Conservation (phyloP, 768 basidiomycete genomes). For the Phaeotremella fagi region DNA sequence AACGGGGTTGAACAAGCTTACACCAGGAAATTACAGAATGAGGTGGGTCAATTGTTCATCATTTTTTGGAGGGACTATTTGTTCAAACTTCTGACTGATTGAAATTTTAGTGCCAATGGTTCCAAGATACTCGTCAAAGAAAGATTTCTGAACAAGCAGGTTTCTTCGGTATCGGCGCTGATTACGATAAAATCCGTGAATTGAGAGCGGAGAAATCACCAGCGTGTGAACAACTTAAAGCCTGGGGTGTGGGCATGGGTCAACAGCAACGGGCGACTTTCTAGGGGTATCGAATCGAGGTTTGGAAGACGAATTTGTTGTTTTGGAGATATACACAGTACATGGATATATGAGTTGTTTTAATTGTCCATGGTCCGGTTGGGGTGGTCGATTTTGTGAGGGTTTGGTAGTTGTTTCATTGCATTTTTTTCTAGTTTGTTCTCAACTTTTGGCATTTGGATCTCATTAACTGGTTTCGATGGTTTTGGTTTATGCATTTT, state of each 20-base stretch:
- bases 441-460: no score
- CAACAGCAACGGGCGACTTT: background rate
- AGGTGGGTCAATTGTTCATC: slow-evolving; percentile 30
- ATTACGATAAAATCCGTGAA: slow-evolving; percentile 78
- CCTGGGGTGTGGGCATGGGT: slow-evolving; percentile 33
- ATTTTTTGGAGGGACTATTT: background rate
- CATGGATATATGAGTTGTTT: no score
- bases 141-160: slow-evolving; percentile 73
- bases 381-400: no score
- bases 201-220: slow-evolving; percentile 67
- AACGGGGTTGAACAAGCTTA: slow-evolving; percentile 68
- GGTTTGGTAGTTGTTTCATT: no score
- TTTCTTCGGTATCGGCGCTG: slow-evolving; percentile 83
- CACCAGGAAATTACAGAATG: slow-evolving; percentile 62
- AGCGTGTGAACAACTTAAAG: slow-evolving; percentile 59
- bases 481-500: no score
- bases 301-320: no score
- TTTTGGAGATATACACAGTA: no score
- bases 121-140: slow-evolving; percentile 63
- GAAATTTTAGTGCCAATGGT: slow-evolving; percentile 60
- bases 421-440: no score
- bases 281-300: no score
- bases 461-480: no score
- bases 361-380: no score
- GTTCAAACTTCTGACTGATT: background rate